These are phyloP conservation scores for Sugiyamaella floridensis DNA, from an alignment of 805 yeast genomes.

Conservation along the genomic window DNA sequence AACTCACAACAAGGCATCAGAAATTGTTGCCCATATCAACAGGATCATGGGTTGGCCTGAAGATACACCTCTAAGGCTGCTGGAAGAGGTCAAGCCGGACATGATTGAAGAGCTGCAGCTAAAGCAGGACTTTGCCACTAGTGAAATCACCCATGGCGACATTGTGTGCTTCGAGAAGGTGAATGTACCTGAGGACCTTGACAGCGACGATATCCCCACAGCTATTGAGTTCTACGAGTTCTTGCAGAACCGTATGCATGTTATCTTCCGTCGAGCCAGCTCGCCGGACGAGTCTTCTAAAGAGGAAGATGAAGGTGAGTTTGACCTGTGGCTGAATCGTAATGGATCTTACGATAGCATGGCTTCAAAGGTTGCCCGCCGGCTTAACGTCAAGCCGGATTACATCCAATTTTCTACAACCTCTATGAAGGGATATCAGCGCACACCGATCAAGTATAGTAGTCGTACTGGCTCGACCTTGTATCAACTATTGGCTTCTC, in stretches of 20 bases:
- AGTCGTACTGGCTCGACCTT: constrained; percentile 32
- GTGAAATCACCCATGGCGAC: constrained; percentile 33
- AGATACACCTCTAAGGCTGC: constrained; percentile 22
- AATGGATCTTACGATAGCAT: constrained; percentile 52
- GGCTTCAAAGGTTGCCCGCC: constrained; percentile 52
- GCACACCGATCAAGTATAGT: constrained; percentile 28
- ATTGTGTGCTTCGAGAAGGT: constrained; percentile 30
- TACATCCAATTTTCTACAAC: constrained; percentile 61
- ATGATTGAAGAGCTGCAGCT: constrained; percentile 28
- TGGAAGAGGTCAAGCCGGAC: constrained; percentile 32
- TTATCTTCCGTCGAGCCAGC: constrained; percentile 19
- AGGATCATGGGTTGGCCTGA: constrained; percentile 26
- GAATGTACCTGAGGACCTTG: constrained; percentile 17
- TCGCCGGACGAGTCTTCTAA: constrained; percentile 18
- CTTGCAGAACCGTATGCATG: constrained; percentile 25
- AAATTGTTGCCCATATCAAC: constrained; percentile 23
- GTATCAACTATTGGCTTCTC: constrained; percentile 23
- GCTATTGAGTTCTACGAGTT: constrained; percentile 29
- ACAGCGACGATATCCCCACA: constrained; percentile 13
- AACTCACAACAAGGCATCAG: constrained; percentile 39
- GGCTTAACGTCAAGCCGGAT: constrained; percentile 48
- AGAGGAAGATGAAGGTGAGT: constrained; percentile 24
- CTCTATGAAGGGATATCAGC: constrained; percentile 45
- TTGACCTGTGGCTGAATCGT: constrained; percentile 59
- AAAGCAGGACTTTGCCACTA: constrained; percentile 24